These are phyloP conservation scores for Pluteus cervinus DNA, from an alignment of 768 basidiomycete genomes.

Conservation along the genomic window DNA sequence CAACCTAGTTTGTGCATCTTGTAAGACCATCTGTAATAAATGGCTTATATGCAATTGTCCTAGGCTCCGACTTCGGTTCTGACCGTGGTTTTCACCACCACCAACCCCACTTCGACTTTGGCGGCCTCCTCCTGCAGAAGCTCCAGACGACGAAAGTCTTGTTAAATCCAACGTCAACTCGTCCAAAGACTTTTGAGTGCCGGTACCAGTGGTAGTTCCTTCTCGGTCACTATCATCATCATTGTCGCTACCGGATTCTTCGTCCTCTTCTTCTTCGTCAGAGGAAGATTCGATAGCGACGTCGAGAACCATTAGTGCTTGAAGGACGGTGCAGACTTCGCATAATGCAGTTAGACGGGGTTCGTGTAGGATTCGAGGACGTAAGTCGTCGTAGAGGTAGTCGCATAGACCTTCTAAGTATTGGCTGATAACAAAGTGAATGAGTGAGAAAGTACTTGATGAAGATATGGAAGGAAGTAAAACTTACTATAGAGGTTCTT, in stretches of 20 bases:
- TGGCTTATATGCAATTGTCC: conserved; percentile 72
- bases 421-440: conserved; percentile 46
- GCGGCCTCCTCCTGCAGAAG: too few relatives aligned
- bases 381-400: conserved; percentile 90
- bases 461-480: not conserved
- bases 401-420: conserved; percentile 93
- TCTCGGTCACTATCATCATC: conserved; percentile 1
- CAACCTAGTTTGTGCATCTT: conserved; percentile 92
- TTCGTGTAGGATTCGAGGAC: conserved; percentile 93
- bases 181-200: conserved; percentile 11
- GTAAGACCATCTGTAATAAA: conserved; percentile 82
- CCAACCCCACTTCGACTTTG: too few relatives aligned
- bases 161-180: conserved; percentile 37
- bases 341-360: conserved; percentile 82
- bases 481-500: conserved; percentile 48
- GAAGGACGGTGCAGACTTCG: conserved; percentile 93
- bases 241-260: conserved; percentile 14
- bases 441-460: conserved; percentile 5
- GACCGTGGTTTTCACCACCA: too few relatives aligned
- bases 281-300: conserved; percentile 32
- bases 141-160: conserved; percentile 8
- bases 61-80: conserved; percentile 39
- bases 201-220: conserved; percentile 1
- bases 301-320: conserved; percentile 94
- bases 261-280: conserved; percentile 24